Conservation (phyloP, 148 eudicot species). For the Camellia japonica region DNA sequence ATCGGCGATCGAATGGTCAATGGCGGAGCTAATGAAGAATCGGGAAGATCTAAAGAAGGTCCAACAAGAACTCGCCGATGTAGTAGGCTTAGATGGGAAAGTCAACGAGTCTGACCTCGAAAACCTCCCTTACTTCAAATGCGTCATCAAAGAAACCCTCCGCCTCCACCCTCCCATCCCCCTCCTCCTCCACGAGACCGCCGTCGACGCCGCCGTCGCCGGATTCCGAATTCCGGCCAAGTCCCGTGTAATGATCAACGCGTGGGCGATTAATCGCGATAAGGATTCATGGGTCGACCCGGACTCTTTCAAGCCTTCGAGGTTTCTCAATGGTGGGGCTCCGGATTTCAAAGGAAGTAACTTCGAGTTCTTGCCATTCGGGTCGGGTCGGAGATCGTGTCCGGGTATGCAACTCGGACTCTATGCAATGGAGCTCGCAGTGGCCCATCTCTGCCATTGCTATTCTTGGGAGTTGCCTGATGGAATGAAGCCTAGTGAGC, state of each 20-base stretch:
- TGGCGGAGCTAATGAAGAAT: slow-evolving; percentile 55
- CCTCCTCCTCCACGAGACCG: slow-evolving; percentile 64
- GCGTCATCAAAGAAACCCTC: slow-evolving; percentile 55
- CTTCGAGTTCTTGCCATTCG: slow-evolving; percentile 68
- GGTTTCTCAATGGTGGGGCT: slow-evolving; percentile 41
- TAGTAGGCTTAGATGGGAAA: slow-evolving; percentile 42
- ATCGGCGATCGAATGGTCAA: slow-evolving; percentile 76
- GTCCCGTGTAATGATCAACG: slow-evolving; percentile 58
- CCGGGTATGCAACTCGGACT: slow-evolving; percentile 80
- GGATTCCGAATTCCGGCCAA: slow-evolving; percentile 49
- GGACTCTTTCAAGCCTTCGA: slow-evolving; percentile 39
- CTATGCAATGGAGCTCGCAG: slow-evolving; percentile 62
- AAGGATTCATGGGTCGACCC: slow-evolving; percentile 48
- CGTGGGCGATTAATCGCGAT: slow-evolving; percentile 60
- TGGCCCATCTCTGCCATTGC: slow-evolving; percentile 55
- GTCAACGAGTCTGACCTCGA: slow-evolving; percentile 66
- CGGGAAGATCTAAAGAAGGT: slow-evolving; percentile 53
- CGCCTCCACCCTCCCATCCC: slow-evolving; percentile 81
- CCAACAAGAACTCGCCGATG: slow-evolving; percentile 54
- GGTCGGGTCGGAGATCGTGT: slow-evolving; percentile 78
- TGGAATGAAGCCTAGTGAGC: slow-evolving; percentile 64
- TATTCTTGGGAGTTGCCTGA: slow-evolving; percentile 68
- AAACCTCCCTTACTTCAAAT: slow-evolving; percentile 52
- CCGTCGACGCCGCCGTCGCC: slow-evolving; percentile 40
- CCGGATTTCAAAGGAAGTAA: slow-evolving; percentile 64